Conservation (phyloP, 78 protist genomes). For the Chrysochromulina parva region DNA sequence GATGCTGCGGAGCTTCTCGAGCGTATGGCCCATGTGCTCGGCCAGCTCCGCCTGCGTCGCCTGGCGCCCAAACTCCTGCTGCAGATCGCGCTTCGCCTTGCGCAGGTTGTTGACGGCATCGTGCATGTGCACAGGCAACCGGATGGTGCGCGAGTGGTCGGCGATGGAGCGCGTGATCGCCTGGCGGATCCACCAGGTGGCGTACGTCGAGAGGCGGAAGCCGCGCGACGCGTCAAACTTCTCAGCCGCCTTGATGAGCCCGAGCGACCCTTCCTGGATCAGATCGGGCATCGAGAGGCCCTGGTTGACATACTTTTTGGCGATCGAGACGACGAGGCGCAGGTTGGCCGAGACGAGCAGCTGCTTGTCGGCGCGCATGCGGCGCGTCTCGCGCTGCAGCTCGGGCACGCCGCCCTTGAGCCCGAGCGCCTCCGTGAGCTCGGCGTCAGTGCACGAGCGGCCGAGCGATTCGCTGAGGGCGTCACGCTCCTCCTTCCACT, state of each 20-base stretch:
- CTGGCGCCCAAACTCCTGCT: neutral
- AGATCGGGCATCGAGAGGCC: neutral
- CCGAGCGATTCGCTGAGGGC: neutral
- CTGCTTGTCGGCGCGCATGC: neutral
- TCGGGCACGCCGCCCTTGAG: neutral
- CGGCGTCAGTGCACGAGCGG: neutral
- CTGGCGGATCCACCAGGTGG: constrained; percentile 49
- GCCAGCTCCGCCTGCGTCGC: constrained; percentile 19
- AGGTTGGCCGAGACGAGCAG: neutral
- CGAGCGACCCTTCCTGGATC: constrained; percentile 16
- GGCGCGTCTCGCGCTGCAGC: neutral
- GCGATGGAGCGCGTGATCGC: constrained; percentile 21
- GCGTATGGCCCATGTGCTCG: neutral
- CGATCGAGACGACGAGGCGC: constrained; percentile 36
- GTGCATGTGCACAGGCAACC: constrained; percentile 46
- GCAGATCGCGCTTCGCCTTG: neutral
- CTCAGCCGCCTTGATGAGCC: constrained; percentile 6
- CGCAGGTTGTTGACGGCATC: neutral
- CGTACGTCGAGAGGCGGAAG: constrained; percentile 11
- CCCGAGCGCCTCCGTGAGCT: neutral
- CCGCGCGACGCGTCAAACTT: neutral
- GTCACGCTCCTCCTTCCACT: neutral
- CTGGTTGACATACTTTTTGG: constrained; percentile 5
- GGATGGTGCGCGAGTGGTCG: constrained; percentile 34
- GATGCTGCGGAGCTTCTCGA: neutral